phyloP scores from a whole-genome alignment of 2,329 filamentous ascomycete genomes.

The Cryphonectria parasitica region DNA sequence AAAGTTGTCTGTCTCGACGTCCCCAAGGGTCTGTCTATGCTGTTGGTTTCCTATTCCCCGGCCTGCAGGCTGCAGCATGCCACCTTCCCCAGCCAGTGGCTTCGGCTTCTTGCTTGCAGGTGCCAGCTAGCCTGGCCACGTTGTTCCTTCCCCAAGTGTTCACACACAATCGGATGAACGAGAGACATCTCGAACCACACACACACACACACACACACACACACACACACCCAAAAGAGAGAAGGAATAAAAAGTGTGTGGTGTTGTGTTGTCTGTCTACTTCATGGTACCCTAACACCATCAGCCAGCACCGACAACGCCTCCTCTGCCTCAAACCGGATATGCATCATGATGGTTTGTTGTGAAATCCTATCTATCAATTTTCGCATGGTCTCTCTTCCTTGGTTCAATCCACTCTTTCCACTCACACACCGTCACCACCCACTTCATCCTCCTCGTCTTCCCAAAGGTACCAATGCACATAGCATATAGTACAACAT shows the following conservation, averaged over 20 bases:
- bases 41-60: conserved; percentile 1
- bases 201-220: too few species aligned
- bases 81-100: background rate
- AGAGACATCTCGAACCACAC: too few species aligned
- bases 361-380: background rate
- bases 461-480: background rate
- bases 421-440: too few species aligned
- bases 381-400: background rate
- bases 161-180: too few species aligned
- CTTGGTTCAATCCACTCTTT: too few species aligned
- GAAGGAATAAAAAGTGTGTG: too few species aligned
- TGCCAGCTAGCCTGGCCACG: too few species aligned
- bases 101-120: background rate
- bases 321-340: background rate
- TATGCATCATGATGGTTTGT: background rate
- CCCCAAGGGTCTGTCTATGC: background rate
- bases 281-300: background rate
- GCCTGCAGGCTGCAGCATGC: conserved; percentile 8
- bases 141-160: too few species aligned
- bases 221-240: too few species aligned
- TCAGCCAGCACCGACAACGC: background rate
- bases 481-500: too few species aligned
- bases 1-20: background rate
- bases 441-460: background rate
- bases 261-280: background rate